A percentile compares a stretch with the other conserved stretches of the same genome.
These are phyloP conservation scores for Trypanosoma avium DNA, from an alignment of 208 protist genomes.

Conservation along the genomic window DNA sequence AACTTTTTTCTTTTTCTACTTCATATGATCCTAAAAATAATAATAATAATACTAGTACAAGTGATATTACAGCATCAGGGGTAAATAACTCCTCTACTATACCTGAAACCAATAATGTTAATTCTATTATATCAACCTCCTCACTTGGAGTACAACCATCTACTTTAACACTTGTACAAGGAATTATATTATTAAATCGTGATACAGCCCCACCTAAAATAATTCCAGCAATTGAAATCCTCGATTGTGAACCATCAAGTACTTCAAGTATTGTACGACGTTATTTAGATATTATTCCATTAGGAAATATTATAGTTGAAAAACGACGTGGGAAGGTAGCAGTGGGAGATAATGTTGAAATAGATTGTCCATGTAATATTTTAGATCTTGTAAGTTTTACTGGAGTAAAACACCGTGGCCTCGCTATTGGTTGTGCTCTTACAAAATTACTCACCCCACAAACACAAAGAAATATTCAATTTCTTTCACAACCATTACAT, in stretches of 20 bases:
- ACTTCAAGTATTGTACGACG: neutral
- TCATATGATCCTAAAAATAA: neutral
- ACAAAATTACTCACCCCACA: conserved; percentile 40
- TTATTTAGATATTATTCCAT: conserved; percentile 15
- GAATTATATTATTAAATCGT: conserved; percentile 47
- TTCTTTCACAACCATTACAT: conserved; percentile 13
- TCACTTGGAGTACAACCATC: too few relatives aligned
- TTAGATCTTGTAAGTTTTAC: conserved; percentile 51
- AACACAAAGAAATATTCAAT: conserved; percentile 5
- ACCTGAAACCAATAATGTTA: neutral
- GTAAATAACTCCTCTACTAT: neutral
- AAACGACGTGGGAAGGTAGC: neutral
- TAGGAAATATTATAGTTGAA: too few relatives aligned
- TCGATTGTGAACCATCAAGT: neutral
- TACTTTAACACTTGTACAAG: conserved; percentile 37
- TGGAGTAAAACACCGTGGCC: conserved; percentile 40
- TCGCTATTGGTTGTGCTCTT: conserved; percentile 51
- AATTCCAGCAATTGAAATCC: neutral
- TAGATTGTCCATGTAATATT: conserved; percentile 33
- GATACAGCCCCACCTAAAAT: conserved; percentile 12
- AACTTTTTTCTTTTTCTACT: neutral
- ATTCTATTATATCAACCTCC: too few relatives aligned
- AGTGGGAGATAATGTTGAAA: neutral
- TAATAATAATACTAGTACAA: neutral
- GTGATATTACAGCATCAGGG: neutral